Base-by-base conservation (phyloP, 2,329 filamentous ascomycete species). In the Aspergillus ibericus region DNA sequence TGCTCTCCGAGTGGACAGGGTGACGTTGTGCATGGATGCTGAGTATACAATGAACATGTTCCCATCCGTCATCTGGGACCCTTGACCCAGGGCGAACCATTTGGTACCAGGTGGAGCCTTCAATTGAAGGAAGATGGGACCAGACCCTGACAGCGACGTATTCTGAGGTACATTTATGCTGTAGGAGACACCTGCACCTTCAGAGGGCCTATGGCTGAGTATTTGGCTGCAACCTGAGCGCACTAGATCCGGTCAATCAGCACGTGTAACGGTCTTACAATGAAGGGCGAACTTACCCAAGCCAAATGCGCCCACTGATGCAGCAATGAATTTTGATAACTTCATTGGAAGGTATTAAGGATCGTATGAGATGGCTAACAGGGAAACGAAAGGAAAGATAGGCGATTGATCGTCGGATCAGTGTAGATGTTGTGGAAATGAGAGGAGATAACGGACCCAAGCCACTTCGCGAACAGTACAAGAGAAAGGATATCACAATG, bases 31-130 rank as follows among this genome's bases (percentile, higher is more conserved):
- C 16, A 48, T 55, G 18, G 63, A 4, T 64, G 86, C 80, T 49
- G 82, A 73, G 71, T 88, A 89, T 64, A 88, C 77, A 67, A 89
- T 63, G 69, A 89, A 87, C 59, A 88, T 85, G 68, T 85, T 82
- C 56, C 85, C 72, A 32, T 79, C 82, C 12, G 69, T 42, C 86
- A 89, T 89, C 46, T 64, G 59, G 0, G 66, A 64, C 49, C 86
- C 86, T 25, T 82, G 83, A 29, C 84, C 86, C 18, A 88, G 75
- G 12, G 79, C 82, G n/a, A 86, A 78, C 86, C 86, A 89, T 48
- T 66, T 60, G 25, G 63, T 40, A 10, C 56, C 32, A 12, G 20
- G 25, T 0, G 65, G 59, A 72, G 84, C 84, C n/a, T 74, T 75
- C 58, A 89, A 77, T 67, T 86, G 85, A 63, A 88, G 80, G 69